Conservation (phyloP, 106 monocot genomes). For the Dioscorea alata region DNA sequence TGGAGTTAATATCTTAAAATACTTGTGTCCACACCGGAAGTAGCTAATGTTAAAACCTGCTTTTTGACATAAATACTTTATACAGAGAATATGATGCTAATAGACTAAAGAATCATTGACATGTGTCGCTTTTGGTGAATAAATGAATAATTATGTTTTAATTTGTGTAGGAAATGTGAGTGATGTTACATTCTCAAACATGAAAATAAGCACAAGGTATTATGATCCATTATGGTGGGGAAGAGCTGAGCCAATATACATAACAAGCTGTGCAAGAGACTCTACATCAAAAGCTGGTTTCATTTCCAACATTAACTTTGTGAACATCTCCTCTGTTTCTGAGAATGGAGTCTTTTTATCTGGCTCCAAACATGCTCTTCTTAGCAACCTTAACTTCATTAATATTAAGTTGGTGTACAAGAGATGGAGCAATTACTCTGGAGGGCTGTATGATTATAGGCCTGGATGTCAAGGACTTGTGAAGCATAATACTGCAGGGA, state of each 20-base stretch:
- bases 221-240: constrained; percentile 99
- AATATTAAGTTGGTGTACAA: constrained; percentile 65
- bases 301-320: constrained; percentile 67
- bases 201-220: constrained; percentile 85
- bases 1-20: too few relatives aligned
- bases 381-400: constrained; percentile 54
- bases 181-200: constrained; percentile 79
- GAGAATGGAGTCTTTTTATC: constrained; percentile 94
- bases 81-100: too few relatives aligned
- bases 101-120: too few relatives aligned
- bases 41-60: too few relatives aligned
- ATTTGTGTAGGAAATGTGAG: constrained; percentile 65
- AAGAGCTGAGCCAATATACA: constrained; percentile 91
- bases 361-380: constrained; percentile 55
- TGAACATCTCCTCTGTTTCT: constrained; percentile 73
- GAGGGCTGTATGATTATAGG: constrained; percentile 69
- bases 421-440: constrained; percentile 61
- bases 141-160: not conserved
- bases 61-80: too few relatives aligned
- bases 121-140: too few relatives aligned
- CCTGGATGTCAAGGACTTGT: constrained; percentile 84
- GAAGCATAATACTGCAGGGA: constrained; percentile 57
- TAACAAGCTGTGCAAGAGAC: constrained; percentile 78
- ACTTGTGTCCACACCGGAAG: too few relatives aligned
- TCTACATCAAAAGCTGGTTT: constrained; percentile 47